phyloP scores from a whole-genome alignment of 345 rosid species.

The Eutrema yunnanense region DNA sequence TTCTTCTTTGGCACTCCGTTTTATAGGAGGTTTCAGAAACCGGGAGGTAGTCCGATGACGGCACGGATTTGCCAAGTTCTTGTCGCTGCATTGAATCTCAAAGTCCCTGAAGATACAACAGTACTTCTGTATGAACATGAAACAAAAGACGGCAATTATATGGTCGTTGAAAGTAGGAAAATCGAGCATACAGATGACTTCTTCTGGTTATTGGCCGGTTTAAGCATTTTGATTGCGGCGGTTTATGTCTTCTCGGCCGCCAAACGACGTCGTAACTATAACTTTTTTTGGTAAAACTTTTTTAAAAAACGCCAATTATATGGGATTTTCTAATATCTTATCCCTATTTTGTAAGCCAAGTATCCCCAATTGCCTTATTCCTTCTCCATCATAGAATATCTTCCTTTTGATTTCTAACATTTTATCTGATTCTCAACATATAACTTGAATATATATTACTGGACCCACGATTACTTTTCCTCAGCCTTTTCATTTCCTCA shows the following conservation, averaged over 20 bases:
- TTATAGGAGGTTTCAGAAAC: conserved; percentile 43
- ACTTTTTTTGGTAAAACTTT: background rate
- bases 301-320: background rate
- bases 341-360: background rate
- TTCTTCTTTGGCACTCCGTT: conserved; percentile 38
- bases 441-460: conserved; percentile 12
- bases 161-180: conserved; percentile 36
- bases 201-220: conserved; percentile 42
- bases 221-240: conserved; percentile 45
- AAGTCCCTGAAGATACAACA: conserved; percentile 34
- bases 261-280: conserved; percentile 21
- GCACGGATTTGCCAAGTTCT: conserved; percentile 39
- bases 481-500: conserved; percentile 27
- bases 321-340: background rate
- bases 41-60: conserved; percentile 46
- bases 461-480: conserved; percentile 27
- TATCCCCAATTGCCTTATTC: background rate
- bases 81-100: conserved; percentile 30
- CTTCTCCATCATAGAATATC: background rate
- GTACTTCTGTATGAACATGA: conserved; percentile 19
- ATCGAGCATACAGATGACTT: conserved; percentile 35
- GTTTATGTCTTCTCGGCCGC: conserved; percentile 49
- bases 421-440: background rate
- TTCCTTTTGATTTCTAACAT: background rate
- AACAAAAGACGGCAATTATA: conserved; percentile 27